A percentile compares a stretch with the other conserved stretches of the same genome.
phyloP scores from a whole-genome alignment of 371 early-diverging fungal species.

The Entomophthora muscae region DNA sequence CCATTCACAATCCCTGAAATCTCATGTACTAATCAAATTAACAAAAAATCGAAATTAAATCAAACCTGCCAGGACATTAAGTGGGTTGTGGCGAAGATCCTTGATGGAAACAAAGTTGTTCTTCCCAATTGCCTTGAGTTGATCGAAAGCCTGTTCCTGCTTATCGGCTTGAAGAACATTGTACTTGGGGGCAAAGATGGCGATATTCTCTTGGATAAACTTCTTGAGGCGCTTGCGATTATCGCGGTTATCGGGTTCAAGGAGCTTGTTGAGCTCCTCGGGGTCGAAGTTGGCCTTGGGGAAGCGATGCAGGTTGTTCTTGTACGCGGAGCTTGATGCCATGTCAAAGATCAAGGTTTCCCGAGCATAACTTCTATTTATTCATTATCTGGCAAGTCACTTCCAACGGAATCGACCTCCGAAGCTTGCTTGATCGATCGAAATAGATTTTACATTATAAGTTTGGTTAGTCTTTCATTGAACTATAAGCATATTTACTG shows the following conservation, averaged over 20 bases:
- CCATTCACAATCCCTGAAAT: constrained; percentile 51
- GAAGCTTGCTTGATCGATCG: too few relatives aligned
- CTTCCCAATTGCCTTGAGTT: constrained; percentile 34
- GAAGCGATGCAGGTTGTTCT: not conserved
- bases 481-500: too few relatives aligned
- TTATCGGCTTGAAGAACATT: constrained; percentile 31
- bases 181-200: constrained; percentile 36
- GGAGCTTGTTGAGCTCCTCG: constrained; percentile 12
- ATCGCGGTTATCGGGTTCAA: constrained; percentile 32
- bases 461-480: too few relatives aligned
- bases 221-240: constrained; percentile 22
- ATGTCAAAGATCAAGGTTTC: too few relatives aligned
- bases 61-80: constrained; percentile 43
- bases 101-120: constrained; percentile 38
- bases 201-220: constrained; percentile 15
- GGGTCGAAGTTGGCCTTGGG: constrained; percentile 10
- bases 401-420: too few relatives aligned
- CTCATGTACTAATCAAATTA: constrained; percentile 30
- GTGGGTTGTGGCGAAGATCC: constrained; percentile 54
- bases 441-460: too few relatives aligned
- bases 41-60: not conserved
- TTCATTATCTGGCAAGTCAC: too few relatives aligned
- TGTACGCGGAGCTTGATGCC: constrained; percentile 8
- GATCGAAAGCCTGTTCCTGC: constrained; percentile 43
- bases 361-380: too few relatives aligned